phyloP scores from a whole-genome alignment of 495 filamentous ascomycete genomes.

The Pseudomonodictys pantanalensis region DNA sequence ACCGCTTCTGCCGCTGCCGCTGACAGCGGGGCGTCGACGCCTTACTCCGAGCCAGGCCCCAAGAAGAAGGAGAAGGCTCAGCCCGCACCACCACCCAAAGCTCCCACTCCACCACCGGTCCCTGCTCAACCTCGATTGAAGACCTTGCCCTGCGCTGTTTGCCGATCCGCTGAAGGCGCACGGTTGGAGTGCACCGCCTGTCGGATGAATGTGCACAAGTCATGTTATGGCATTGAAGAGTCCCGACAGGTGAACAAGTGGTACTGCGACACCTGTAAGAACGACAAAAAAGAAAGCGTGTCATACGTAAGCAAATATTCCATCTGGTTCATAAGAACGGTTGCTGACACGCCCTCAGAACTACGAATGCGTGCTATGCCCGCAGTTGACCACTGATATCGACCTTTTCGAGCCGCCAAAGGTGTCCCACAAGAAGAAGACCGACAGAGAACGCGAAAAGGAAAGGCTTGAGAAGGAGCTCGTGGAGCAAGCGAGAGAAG shows the following conservation, averaged over 20 bases:
- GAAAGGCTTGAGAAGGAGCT: conserved; percentile 81
- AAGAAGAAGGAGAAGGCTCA: conserved; percentile 61
- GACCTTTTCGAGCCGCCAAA: conserved; percentile 84
- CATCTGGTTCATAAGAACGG: too few relatives aligned
- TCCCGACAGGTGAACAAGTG: conserved; percentile 70
- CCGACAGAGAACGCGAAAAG: conserved; percentile 84
- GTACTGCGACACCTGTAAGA: conserved; percentile 93
- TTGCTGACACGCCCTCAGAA: too few relatives aligned
- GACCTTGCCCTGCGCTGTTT: conserved; percentile 78
- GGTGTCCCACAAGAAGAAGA: conserved; percentile 86
- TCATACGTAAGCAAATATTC: conserved; percentile 75
- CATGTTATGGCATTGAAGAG: conserved; percentile 82
- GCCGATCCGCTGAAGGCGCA: conserved; percentile 72
- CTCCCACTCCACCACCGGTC: conserved; percentile 41
- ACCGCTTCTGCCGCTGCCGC: conserved; percentile 47
- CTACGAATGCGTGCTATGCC: conserved; percentile 91
- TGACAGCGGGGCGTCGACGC: conserved; percentile 50
- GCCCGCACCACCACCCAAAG: conserved; percentile 37
- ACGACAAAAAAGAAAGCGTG: conserved; percentile 81
- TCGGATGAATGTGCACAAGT: conserved; percentile 85
- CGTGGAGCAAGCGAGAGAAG: conserved; percentile 66
- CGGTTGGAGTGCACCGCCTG: conserved; percentile 69
- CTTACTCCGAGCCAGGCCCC: conserved; percentile 48
- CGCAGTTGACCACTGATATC: conserved; percentile 69
- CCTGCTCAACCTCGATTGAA: conserved; percentile 38